Evolutionary conservation across 2,329 filamentous ascomycete species (phyloP), one percentile per base, ranked within the genome.

Genomic region (Talaromyces amestolkiae): DNA sequence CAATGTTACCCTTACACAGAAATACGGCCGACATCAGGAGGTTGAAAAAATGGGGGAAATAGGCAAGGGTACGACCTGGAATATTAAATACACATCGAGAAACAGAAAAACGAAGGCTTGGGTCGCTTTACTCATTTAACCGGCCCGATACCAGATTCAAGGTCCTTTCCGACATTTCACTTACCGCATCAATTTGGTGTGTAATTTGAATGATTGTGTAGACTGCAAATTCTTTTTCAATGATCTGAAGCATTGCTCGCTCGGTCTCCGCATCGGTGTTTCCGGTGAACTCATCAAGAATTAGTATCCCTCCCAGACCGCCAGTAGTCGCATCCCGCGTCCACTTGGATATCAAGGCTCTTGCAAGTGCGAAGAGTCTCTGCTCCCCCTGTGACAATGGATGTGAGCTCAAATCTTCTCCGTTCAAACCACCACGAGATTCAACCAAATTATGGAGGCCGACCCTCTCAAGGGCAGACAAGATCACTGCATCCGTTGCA

Each of bases 361-460:
- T 72, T 0, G 83, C 82, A 0, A 86, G 72, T 47, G 78, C 80
- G 60, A 85, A 81, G 0, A 85, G 73, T 70, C 86, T 84, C 56
- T 77, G 77, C 70, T 86, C 80, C 0, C 84, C 83, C 53, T 82
- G 79, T 0, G 80, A 83, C 4, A 82, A 69, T 1, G 70, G 69
- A 1, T 78, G 67, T 2, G 73, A 68, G 0, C 69, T 66, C 37
- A 83, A 69, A 1, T 75, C 71, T 0, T 62, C 47, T 2, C 69
- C 71, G n/a, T 79, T 72, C 0, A 84, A 69, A 0, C 79, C 80
- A 1, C 79, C 79, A 1, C 71, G 70, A 0, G 71, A 65, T 1
- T 78, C 73, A 13, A 85, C 72, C 0, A 74, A 70, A 0, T 75
- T 69, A 76, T 78, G 81, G 0, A 86, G 72, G 17, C 80, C 76